Evolutionary conservation across 202 grass and related monocot genomes (phyloP).

Genomic region (Zizania palustris): DNA sequence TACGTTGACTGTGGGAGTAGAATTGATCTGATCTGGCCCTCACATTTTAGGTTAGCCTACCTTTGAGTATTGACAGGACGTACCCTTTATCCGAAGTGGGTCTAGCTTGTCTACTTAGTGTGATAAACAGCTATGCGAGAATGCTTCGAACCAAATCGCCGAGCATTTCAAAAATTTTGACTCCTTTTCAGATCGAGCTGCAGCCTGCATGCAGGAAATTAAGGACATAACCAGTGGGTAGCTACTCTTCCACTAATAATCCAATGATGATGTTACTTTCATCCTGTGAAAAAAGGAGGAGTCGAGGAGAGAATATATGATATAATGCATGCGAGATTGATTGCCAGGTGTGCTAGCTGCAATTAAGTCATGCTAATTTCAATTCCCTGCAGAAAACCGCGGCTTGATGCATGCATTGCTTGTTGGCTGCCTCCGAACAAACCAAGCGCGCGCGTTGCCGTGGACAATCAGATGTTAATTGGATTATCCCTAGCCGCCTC

Average conservation of each 20-base stretch:
- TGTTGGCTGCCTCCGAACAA: slow-evolving; percentile 33
- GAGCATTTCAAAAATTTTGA: slow-evolving; percentile 36
- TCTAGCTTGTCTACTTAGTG: too few species aligned
- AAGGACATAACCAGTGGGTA: slow-evolving; percentile 39
- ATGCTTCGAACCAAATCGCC: slow-evolving; percentile 16
- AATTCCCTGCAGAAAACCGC: slow-evolving; percentile 20
- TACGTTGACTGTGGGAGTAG: too few species aligned
- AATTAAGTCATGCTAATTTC: not conserved
- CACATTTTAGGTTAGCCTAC: too few species aligned
- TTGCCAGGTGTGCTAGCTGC: not conserved
- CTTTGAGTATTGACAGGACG: too few species aligned
- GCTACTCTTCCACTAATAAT: slow-evolving; percentile 51
- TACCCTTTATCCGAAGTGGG: too few species aligned
- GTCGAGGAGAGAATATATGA: not conserved
- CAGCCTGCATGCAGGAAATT: slow-evolving; percentile 17
- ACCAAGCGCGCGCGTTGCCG: not conserved
- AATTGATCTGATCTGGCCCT: too few species aligned
- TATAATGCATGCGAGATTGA: too few species aligned
- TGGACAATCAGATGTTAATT: not conserved
- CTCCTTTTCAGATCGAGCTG: too few species aligned
- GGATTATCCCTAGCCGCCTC: not conserved
- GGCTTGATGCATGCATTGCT: too few species aligned
- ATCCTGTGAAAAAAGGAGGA: slow-evolving; percentile 3
- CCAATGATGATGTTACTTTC: slow-evolving; percentile 36
- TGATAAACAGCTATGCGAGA: too few species aligned